phyloP scores from a whole-genome alignment of 805 yeast species.

The Saccharomycopsis selenospora region DNA sequence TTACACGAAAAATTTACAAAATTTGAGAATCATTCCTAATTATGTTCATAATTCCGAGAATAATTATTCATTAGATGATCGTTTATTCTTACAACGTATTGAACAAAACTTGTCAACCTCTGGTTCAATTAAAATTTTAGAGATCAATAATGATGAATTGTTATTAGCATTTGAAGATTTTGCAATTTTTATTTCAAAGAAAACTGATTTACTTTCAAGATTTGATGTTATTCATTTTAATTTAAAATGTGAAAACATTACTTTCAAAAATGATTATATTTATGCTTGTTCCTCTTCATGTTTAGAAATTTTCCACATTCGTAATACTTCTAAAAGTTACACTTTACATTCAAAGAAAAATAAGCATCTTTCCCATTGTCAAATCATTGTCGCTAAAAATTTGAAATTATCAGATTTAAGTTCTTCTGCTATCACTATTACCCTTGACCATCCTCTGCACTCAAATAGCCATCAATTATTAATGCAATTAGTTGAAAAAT shows the following conservation, averaged over 20 bases:
- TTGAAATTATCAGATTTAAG: conserved; percentile 15
- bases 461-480: conserved; percentile 19
- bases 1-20: conserved; percentile 1
- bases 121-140: conserved; percentile 17
- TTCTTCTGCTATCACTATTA: conserved; percentile 16
- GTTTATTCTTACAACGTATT: conserved; percentile 17
- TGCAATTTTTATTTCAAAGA: conserved; percentile 13
- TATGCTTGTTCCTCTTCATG: conserved; percentile 13
- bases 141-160: conserved; percentile 14
- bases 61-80: conserved; percentile 16
- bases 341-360: conserved; percentile 5
- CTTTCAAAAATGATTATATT: conserved; percentile 16
- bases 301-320: conserved; percentile 18
- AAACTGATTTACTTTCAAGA: conserved; percentile 16
- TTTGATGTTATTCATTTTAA: conserved; percentile 19
- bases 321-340: neutral
- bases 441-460: conserved; percentile 20
- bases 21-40: conserved; percentile 16
- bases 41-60: conserved; percentile 15
- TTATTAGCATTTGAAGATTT: conserved; percentile 14
- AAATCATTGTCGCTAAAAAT: conserved; percentile 16
- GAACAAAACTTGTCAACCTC: conserved; percentile 13
- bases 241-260: conserved; percentile 15
- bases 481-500: conserved; percentile 17
- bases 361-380: conserved; percentile 16